Percentiles rank a stretch among this genome's conserved stretches.
phyloP scores from a whole-genome alignment of 2,329 filamentous ascomycete species.

The Tolypocladium inflatum region DNA sequence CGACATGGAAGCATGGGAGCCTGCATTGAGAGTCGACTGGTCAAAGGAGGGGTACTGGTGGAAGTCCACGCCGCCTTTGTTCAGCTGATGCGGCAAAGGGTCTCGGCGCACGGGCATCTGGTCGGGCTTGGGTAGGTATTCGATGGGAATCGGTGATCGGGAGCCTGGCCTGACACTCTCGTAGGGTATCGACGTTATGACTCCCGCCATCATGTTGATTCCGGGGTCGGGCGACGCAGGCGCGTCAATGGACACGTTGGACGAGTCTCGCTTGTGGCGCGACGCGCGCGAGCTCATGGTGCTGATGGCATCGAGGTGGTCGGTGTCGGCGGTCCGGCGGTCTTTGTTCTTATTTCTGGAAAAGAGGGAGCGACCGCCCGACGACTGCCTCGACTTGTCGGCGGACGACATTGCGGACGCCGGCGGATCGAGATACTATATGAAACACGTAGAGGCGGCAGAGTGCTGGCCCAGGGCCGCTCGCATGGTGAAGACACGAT shows the following conservation, averaged over 20 bases:
- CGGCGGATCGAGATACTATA: slow-evolving; percentile 8
- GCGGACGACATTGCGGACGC: slow-evolving; percentile 46
- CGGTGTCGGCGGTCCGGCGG: slow-evolving; percentile 50
- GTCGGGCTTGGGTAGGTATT: slow-evolving; percentile 61
- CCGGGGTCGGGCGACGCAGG: slow-evolving; percentile 54
- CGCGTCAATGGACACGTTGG: slow-evolving; percentile 61
- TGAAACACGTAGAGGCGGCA: slow-evolving; percentile 22
- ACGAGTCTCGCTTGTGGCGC: slow-evolving; percentile 65
- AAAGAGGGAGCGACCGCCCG: slow-evolving; percentile 71
- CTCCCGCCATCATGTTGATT: slow-evolving; percentile 66
- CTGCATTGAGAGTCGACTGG: slow-evolving; percentile 27
- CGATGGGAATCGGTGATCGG: slow-evolving; percentile 61
- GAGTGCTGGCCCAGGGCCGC: slow-evolving; percentile 26
- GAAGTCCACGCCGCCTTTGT: slow-evolving; percentile 67
- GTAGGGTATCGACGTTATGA: slow-evolving; percentile 84
- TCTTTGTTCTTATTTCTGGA: slow-evolving; percentile 76
- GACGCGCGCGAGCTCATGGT: slow-evolving; percentile 60
- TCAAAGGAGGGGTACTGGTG: slow-evolving; percentile 81
- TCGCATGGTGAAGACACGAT: slow-evolving; percentile 25
- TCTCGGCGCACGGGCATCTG: slow-evolving; percentile 57
- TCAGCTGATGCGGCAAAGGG: slow-evolving; percentile 73
- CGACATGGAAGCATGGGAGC: slow-evolving; percentile 32
- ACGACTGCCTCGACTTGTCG: slow-evolving; percentile 76
- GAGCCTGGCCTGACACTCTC: slow-evolving; percentile 58
- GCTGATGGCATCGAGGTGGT: slow-evolving; percentile 50